These are phyloP conservation scores for Zizania palustris DNA, from an alignment of 202 grass and related monocot species.

Conservation along the genomic window DNA sequence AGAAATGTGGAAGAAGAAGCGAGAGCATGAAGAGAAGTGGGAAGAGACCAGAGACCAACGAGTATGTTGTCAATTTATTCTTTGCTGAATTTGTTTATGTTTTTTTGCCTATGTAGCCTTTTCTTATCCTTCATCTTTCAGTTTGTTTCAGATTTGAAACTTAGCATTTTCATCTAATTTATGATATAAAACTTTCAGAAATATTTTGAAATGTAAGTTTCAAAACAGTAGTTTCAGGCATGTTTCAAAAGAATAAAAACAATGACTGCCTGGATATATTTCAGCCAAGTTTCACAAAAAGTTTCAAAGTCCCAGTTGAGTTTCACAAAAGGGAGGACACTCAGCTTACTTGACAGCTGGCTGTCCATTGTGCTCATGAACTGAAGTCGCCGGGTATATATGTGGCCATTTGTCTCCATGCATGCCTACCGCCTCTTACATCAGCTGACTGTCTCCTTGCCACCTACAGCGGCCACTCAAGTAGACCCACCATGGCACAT, in stretches of 20 bases:
- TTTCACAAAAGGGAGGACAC: too few species aligned
- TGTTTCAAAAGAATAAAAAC: background rate
- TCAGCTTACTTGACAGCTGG: too few species aligned
- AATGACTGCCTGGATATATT: too few species aligned
- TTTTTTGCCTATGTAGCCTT: background rate
- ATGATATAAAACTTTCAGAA: background rate
- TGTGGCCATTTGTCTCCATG: too few species aligned
- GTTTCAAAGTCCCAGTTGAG: too few species aligned
- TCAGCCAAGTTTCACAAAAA: too few species aligned
- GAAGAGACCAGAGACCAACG: slow-evolving; percentile 90
- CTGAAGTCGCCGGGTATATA: too few species aligned
- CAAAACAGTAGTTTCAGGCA: background rate
- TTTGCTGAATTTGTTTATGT: slow-evolving; percentile 11
- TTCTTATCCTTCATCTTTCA: background rate
- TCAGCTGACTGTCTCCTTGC: background rate
- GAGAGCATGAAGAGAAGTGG: slow-evolving; percentile 98
- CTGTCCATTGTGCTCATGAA: too few species aligned
- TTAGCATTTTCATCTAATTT: background rate
- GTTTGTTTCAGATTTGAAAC: background rate
- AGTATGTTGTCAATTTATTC: slow-evolving; percentile 50
- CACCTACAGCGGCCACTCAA: too few species aligned
- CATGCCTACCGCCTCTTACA: too few species aligned
- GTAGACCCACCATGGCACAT: background rate
- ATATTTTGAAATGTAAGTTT: background rate
- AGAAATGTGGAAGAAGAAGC: slow-evolving; percentile 98